A percentile compares a stretch with the other conserved stretches of the same genome.
Evolutionary conservation across 768 basidiomycete genomes (phyloP).

Genomic region (Termitomyces sp.): DNA sequence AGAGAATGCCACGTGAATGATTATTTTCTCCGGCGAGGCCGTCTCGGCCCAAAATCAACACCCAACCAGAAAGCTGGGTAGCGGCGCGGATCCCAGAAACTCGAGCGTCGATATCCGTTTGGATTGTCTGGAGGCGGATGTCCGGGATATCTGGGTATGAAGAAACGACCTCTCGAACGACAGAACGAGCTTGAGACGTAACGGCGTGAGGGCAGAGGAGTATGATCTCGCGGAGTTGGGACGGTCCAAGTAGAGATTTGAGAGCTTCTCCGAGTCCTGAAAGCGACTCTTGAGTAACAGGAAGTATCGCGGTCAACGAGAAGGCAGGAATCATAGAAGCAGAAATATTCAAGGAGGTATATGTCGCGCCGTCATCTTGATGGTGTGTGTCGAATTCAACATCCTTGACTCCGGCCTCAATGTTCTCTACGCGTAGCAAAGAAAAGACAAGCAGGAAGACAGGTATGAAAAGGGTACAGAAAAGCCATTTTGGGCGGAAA

Average conservation of each 20-base stretch:
- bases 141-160: conserved; percentile 31
- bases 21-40: conserved; percentile 32
- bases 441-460: conserved; percentile 2
- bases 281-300: conserved; percentile 33
- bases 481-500: conserved; percentile 3
- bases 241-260: conserved; percentile 29
- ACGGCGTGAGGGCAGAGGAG: conserved; percentile 38
- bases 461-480: conserved; percentile 3
- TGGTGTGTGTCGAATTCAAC: conserved; percentile 2
- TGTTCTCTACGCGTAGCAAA: neutral
- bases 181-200: conserved; percentile 25
- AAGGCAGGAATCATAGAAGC: conserved; percentile 13
- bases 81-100: conserved; percentile 29
- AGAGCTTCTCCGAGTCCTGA: conserved; percentile 27
- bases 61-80: conserved; percentile 35
- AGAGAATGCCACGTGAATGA: conserved; percentile 29
- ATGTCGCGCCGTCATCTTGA: conserved; percentile 4
- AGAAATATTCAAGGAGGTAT: conserved; percentile 2
- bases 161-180: conserved; percentile 27
- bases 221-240: conserved; percentile 38
- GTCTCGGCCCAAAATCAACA: conserved; percentile 45
- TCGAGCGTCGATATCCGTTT: conserved; percentile 13
- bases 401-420: neutral
- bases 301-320: conserved; percentile 44
- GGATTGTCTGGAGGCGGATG: conserved; percentile 31